These are phyloP conservation scores for Reticulascus tulasneorum DNA, from an alignment of 2,329 filamentous ascomycete genomes.

Conservation along the genomic window DNA sequence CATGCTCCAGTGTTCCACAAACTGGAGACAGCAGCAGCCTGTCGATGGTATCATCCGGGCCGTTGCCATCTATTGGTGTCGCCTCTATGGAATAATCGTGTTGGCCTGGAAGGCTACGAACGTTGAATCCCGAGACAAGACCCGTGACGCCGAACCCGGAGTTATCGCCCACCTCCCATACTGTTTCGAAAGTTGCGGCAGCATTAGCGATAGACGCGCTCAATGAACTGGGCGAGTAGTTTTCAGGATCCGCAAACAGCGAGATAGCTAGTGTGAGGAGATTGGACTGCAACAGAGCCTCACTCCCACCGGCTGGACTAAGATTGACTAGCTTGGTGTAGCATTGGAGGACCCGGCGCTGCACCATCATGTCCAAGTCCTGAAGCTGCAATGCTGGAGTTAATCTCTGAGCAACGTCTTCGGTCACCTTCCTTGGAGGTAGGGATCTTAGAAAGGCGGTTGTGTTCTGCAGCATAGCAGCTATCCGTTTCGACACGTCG, in stretches of 20 bases:
- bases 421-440: slow-evolving; percentile 76
- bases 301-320: slow-evolving; percentile 78
- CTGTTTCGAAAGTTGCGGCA: slow-evolving; percentile 82
- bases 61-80: slow-evolving; percentile 45
- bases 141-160: slow-evolving; percentile 91
- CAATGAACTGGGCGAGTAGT: slow-evolving; percentile 77
- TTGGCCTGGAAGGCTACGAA: slow-evolving; percentile 67
- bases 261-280: slow-evolving; percentile 84
- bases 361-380: slow-evolving; percentile 90
- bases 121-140: slow-evolving; percentile 71
- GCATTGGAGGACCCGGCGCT: slow-evolving; percentile 87
- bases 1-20: slow-evolving; percentile 81
- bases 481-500: slow-evolving; percentile 89
- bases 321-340: slow-evolving; percentile 89
- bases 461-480: slow-evolving; percentile 92
- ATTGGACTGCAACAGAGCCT: slow-evolving; percentile 86
- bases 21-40: slow-evolving; percentile 63
- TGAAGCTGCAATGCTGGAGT: slow-evolving; percentile 82
- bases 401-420: slow-evolving; percentile 80
- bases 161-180: slow-evolving; percentile 95
- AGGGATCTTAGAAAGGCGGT: slow-evolving; percentile 83
- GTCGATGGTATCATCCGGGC: slow-evolving; percentile 63
- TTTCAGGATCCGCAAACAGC: slow-evolving; percentile 88
- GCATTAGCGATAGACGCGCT: slow-evolving; percentile 90
- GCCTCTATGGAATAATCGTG: slow-evolving; percentile 48